Evolutionary conservation across 306 rosid genomes (phyloP).

Genomic region (Carpinus viminea): DNA sequence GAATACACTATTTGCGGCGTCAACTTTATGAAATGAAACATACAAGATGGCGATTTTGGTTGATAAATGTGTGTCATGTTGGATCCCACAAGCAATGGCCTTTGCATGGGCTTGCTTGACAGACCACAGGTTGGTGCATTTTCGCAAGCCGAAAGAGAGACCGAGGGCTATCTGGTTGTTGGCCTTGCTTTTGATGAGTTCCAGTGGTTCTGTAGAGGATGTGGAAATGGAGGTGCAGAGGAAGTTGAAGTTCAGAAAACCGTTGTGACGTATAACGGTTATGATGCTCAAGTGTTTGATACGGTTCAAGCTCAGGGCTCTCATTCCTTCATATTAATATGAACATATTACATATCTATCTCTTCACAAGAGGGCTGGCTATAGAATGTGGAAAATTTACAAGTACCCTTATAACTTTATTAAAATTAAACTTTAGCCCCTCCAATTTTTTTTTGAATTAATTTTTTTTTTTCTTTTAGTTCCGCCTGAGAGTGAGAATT

Average conservation of each 20-base stretch:
- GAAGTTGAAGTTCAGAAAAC: neutral
- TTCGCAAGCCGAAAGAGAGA: neutral
- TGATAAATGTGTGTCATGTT: conserved; percentile 11
- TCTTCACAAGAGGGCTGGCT: neutral
- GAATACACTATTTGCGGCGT: neutral
- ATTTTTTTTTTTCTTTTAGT: too few relatives aligned
- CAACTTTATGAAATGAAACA: conserved; percentile 17
- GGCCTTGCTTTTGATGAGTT: neutral
- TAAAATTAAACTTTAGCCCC: too few relatives aligned
- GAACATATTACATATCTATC: neutral
- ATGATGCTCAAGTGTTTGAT: neutral
- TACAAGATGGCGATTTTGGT: conserved; percentile 24
- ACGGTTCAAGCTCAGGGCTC: neutral
- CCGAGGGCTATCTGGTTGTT: neutral
- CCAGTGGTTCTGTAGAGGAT: neutral
- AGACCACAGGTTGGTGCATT: conserved; percentile 7
- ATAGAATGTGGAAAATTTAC: neutral
- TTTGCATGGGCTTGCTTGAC: conserved; percentile 29
- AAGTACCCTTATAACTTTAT: neutral
- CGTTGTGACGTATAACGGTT: neutral
- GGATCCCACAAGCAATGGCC: conserved; percentile 6
- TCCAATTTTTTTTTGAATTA: too few relatives aligned
- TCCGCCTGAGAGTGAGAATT: too few relatives aligned
- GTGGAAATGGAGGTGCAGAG: neutral
- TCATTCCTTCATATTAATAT: conserved; percentile 1